Conservation (phyloP, 2,329 filamentous ascomycete genomes). For the Polytolypa hystricis region DNA sequence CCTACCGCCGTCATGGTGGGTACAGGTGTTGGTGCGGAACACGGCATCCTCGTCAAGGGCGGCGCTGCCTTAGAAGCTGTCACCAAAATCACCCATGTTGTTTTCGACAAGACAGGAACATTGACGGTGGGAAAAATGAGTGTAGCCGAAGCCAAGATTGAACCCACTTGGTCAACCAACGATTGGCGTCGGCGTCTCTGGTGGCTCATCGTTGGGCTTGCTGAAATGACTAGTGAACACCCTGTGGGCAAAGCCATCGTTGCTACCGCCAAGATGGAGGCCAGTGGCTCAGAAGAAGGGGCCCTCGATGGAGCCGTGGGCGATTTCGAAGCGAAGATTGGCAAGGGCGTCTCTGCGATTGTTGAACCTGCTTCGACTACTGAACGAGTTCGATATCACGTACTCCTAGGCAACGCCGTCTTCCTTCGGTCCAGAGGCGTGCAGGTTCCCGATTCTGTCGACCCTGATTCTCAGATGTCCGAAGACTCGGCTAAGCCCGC, state of each 20-base stretch:
- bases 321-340: constrained; percentile 73
- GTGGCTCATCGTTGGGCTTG: constrained; percentile 94
- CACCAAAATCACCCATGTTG: constrained; percentile 50
- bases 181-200: constrained; percentile 64
- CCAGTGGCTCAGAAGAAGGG: constrained; percentile 60
- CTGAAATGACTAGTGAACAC: constrained; percentile 91
- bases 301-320: constrained; percentile 73
- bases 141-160: constrained; percentile 61
- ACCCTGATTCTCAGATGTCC: constrained; percentile 22
- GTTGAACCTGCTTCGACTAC: constrained; percentile 63
- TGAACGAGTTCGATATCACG: constrained; percentile 61
- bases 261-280: constrained; percentile 59
- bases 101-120: constrained; percentile 76
- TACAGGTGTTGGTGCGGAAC: constrained; percentile 89
- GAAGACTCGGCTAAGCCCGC: constrained; percentile 23
- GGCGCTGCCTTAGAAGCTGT: constrained; percentile 79
- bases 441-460: constrained; percentile 29
- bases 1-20: constrained; percentile 98
- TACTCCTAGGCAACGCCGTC: constrained; percentile 72
- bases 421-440: constrained; percentile 66
- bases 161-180: constrained; percentile 56
- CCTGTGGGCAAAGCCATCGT: constrained; percentile 88
- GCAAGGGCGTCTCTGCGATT: constrained; percentile 69
- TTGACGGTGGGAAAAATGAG: constrained; percentile 92
- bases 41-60: constrained; percentile 96